phyloP scores from a whole-genome alignment of 2,329 filamentous ascomycete species.

The Blastomyces parvus region DNA sequence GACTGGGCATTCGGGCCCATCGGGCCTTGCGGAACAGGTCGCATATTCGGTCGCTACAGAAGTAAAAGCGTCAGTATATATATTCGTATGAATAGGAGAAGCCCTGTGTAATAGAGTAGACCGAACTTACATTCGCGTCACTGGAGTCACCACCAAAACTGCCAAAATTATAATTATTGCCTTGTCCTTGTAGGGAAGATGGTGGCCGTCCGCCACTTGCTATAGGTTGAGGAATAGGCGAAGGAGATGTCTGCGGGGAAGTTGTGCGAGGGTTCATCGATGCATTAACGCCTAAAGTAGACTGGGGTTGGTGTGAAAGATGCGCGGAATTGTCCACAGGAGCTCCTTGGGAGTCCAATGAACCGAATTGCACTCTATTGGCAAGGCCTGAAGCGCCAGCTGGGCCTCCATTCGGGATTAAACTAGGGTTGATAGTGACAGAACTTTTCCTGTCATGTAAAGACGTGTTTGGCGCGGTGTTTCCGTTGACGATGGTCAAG shows the following conservation, averaged over 20 bases:
- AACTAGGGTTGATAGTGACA: constrained; percentile 79
- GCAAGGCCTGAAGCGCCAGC: constrained; percentile 43
- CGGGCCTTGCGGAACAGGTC: constrained; percentile 55
- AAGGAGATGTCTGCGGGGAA: constrained; percentile 80
- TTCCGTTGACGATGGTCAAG: constrained; percentile 59
- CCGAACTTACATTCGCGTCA: constrained; percentile 58
- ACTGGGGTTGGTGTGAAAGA: constrained; percentile 34
- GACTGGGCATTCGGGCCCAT: constrained; percentile 54
- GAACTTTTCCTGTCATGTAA: constrained; percentile 81
- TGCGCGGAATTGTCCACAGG: constrained; percentile 53
- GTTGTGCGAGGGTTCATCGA: constrained; percentile 61
- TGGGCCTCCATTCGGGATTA: constrained; percentile 63
- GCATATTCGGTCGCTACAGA: constrained; percentile 18
- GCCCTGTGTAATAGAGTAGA: not conserved
- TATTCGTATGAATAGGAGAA: not conserved
- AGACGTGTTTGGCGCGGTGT: constrained; percentile 40
- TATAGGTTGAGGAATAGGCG: constrained; percentile 81
- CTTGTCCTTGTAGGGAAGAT: constrained; percentile 60
- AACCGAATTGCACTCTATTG: constrained; percentile 46
- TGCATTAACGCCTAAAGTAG: constrained; percentile 40
- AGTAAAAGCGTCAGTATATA: constrained; percentile 9
- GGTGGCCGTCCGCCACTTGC: constrained; percentile 77
- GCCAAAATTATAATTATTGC: constrained; percentile 68
- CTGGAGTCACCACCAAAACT: constrained; percentile 62
- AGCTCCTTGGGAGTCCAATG: constrained; percentile 38